Conservation (phyloP, 2,329 filamentous ascomycete genomes). For the Ascocoryne sarcoides region DNA sequence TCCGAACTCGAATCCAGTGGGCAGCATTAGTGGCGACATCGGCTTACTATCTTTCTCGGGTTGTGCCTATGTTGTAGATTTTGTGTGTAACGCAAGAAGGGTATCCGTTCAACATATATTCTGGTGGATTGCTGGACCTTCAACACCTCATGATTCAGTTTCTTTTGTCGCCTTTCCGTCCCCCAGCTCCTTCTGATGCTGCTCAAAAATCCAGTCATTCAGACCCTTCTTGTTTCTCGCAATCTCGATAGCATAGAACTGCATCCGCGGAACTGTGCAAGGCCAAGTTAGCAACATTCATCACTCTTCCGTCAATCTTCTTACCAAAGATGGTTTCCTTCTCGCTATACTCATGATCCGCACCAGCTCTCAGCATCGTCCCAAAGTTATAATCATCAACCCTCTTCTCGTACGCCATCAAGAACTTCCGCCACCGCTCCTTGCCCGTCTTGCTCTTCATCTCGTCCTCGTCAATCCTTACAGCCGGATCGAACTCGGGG, state of each 20-base stretch:
- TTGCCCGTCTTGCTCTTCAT: slow-evolving; percentile 99
- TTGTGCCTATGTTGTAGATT: no score
- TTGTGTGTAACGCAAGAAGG: no score
- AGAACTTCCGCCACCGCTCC: slow-evolving; percentile 88
- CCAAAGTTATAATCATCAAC: slow-evolving; percentile 98
- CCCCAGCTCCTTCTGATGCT: slow-evolving; percentile 51
- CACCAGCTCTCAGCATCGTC: slow-evolving; percentile 74
- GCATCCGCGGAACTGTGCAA: slow-evolving; percentile 60
- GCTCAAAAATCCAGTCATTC: slow-evolving; percentile 96
- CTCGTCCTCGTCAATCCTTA: slow-evolving; percentile 75
- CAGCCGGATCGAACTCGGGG: slow-evolving; percentile 81
- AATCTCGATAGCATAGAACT: slow-evolving; percentile 75
- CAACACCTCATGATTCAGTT: no score
- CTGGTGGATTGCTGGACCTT: no score
- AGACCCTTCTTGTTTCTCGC: slow-evolving; percentile 74
- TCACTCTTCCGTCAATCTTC: no score
- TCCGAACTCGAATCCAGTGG: no score
- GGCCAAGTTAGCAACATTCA: no score
- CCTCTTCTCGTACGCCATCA: slow-evolving; percentile 88
- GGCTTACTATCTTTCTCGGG: no score
- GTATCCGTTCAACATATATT: no score
- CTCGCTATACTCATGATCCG: slow-evolving; percentile 77
- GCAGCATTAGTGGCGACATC: no score
- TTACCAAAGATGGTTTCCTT: slow-evolving; percentile 86
- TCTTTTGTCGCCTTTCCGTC: slow-evolving; percentile 9